Evolutionary conservation across 2,329 filamentous ascomycete genomes (phyloP), one percentile per base, ranked within the genome.

Genomic region (Phyllosticta citrichinensis): DNA sequence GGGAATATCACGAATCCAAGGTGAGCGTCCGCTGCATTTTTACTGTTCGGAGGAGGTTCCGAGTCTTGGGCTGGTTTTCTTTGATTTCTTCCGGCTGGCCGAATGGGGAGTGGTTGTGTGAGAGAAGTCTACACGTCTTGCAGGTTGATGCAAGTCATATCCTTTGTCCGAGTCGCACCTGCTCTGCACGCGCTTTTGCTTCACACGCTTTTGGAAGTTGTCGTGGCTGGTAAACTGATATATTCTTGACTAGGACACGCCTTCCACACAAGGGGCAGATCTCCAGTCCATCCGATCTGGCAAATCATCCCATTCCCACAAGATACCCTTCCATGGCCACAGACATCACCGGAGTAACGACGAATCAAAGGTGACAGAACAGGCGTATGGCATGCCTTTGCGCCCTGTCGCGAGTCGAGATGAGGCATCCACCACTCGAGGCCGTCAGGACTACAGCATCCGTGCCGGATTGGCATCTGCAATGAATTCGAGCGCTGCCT

Each of bases 1-100:
- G 96, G 81, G 82, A 96, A 64, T 97, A 94, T 71, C 94, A 97
- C 75, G 90, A 94, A 71, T 83, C 83, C 66, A 84, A 89, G 77
- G 87, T 89, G 74, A 79, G 85, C 14, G 68, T 58, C 17, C 33
- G 55, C 47, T 51, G 22, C 30, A 19, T 40, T 58, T 58, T 47
- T 54, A 33, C 17, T 14, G 40, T 47, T 14, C 17, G 17, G 40
- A 47, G 40, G 17, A n/a, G 17, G 14, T n/a, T 47, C 40, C 14
- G 40, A 14, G 14, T 47, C 40, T 3, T 19, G 5, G 17, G 14
- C n/a, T n/a, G 40, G 17, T 47, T 47, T 47, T n/a, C 40, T 47
- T 47, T 47, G 40, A 47, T 47, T 47, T 40, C 27, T 19, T n/a
- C 40, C 17, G 40, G 40, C 40, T 47, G 40, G 40, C 40, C 40